Base-by-base conservation (phyloP, 805 yeast genomes). In the Vanderwaltozyma verrucispora region DNA sequence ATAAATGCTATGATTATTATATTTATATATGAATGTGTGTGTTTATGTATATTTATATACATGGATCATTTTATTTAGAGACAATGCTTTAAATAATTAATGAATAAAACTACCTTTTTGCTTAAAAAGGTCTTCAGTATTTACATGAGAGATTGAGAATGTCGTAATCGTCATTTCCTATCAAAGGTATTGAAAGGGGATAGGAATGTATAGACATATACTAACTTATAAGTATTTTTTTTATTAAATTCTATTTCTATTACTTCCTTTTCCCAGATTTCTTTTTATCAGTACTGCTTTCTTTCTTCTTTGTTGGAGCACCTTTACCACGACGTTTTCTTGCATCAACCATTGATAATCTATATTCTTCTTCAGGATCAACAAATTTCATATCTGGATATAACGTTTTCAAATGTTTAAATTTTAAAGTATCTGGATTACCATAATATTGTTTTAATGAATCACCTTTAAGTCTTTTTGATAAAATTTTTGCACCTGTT, bases 301-400 rank as follows among this genome's bases (percentile, higher is more conserved):
- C 56, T 50, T 69, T 72, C 63, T 71, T 74, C 69, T 83, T 83
- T 68, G 78, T 74, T 50, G 92, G 94, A 11, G 92, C 86, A 60
- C 89, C 88, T 62, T 83, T 83, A 62, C 85, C 88, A 74, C 92
- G 81, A 72, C 81, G 78, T 68, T 77, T 82, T 61, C 84, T 71
- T 39, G 66, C 67, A 40, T 64, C 75, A 17, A 75, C 77, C 74
- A 76, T 76, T 41, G 66, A 71, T 43, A 80, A 53, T 60, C 94
- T 71, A 60, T 79, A 77, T 30, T 69, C 74, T 56, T 83, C 94
- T 42, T 73, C 75, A 38, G 80, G 81, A 48, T 81, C 80, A 5
- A 71, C 68, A 46, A 83, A 71, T 36, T 66, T 64, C 42, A 64
- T 55, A 26, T 59, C 61, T 3, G 74, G 74, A 47, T 48, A 77